These are phyloP conservation scores for Lachancea nothofagi DNA, from an alignment of 805 yeast genomes.

Conservation along the genomic window DNA sequence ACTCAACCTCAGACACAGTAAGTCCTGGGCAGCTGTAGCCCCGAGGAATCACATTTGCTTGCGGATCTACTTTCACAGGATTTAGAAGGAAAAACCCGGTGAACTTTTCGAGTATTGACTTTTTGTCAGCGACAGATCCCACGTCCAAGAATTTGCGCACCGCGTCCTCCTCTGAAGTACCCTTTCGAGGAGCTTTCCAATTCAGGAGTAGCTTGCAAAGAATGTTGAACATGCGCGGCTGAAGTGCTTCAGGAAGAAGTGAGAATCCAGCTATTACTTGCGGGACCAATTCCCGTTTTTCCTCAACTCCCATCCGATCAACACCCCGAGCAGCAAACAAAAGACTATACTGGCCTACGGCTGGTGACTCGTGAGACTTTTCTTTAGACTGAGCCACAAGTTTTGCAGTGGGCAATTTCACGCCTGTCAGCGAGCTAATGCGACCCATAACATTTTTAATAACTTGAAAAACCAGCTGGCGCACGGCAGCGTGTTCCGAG, in stretches of 20 bases:
- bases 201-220: constrained; percentile 47
- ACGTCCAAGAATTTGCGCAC: constrained; percentile 36
- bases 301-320: constrained; percentile 42
- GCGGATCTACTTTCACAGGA: constrained; percentile 39
- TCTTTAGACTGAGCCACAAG: constrained; percentile 57
- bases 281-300: constrained; percentile 42
- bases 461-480: constrained; percentile 60
- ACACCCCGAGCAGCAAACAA: constrained; percentile 65
- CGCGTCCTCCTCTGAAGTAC: constrained; percentile 38
- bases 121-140: constrained; percentile 36
- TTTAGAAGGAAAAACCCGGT: constrained; percentile 53
- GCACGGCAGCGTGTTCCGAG: constrained; percentile 61
- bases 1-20: constrained; percentile 47
- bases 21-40: constrained; percentile 60
- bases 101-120: constrained; percentile 43
- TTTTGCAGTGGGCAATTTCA: constrained; percentile 60
- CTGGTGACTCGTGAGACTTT: neutral
- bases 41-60: constrained; percentile 36
- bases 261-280: constrained; percentile 44
- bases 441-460: constrained; percentile 65
- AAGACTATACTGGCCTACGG: constrained; percentile 55
- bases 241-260: constrained; percentile 30
- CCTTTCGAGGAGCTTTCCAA: constrained; percentile 48
- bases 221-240: constrained; percentile 58
- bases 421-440: constrained; percentile 45